Percentiles rank a stretch among this genome's conserved stretches.
phyloP scores from a whole-genome alignment of 495 filamentous ascomycete species.

The Usnea hakonensis region DNA sequence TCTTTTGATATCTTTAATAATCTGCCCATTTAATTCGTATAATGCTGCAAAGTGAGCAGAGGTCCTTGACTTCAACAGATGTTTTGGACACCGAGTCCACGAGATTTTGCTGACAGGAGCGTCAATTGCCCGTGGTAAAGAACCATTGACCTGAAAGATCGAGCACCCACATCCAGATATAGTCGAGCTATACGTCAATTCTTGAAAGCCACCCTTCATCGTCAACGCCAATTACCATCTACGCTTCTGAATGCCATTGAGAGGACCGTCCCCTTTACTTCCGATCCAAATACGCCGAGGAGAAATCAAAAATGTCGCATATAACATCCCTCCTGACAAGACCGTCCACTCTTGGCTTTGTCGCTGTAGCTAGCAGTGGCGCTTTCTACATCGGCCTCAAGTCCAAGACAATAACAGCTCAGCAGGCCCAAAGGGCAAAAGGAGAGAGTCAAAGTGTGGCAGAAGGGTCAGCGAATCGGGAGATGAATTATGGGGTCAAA shows the following conservation, averaged over 20 bases:
- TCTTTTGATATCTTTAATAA: background rate
- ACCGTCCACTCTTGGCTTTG: constrained; percentile 16
- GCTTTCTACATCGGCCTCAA: constrained; percentile 25
- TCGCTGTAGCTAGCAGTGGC: constrained; percentile 20
- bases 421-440: background rate
- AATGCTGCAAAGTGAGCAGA: background rate
- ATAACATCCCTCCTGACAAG: constrained; percentile 3
- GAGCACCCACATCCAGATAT: background rate
- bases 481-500: constrained; percentile 6
- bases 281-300: background rate
- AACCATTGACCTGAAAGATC: background rate
- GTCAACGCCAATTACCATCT: background rate
- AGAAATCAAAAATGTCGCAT: background rate
- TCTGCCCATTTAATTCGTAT: background rate
- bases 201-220: background rate
- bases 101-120: background rate
- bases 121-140: background rate
- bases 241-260: background rate
- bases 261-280: background rate
- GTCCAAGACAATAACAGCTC: constrained; percentile 12
- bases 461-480: background rate
- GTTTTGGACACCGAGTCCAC: background rate
- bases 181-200: background rate
- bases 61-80: background rate
- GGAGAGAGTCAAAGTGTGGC: background rate